Percentiles rank a stretch among this genome's conserved stretches.
phyloP scores from a whole-genome alignment of 192 early-diverging fungal genomes.

The Coemansia sp. region DNA sequence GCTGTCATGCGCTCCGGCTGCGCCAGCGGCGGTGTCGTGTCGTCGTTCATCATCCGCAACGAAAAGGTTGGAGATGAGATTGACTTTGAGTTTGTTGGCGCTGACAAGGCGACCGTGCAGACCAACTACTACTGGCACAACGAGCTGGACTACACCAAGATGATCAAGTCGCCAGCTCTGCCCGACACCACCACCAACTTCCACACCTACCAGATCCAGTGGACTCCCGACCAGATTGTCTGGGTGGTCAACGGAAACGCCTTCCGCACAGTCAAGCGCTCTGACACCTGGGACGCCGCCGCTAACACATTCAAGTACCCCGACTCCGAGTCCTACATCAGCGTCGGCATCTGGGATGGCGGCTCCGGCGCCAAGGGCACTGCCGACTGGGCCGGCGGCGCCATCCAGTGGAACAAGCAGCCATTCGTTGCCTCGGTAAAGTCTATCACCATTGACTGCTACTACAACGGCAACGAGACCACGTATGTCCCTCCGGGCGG shows the following conservation, averaged over 20 bases:
- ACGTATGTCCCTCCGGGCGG: conserved; percentile 44
- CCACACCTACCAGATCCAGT: conserved; percentile 57
- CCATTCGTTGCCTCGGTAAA: conserved; percentile 54
- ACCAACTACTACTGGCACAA: conserved; percentile 59
- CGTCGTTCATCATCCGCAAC: conserved; percentile 59
- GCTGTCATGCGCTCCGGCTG: conserved; percentile 56
- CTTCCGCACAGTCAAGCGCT: conserved; percentile 49
- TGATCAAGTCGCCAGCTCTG: conserved; percentile 26
- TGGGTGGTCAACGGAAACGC: conserved; percentile 42
- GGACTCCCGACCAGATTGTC: conserved; percentile 48
- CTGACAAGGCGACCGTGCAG: conserved; percentile 52
- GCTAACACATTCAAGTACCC: conserved; percentile 51
- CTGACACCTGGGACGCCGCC: conserved; percentile 46
- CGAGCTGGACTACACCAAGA: conserved; percentile 55
- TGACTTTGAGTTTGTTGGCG: conserved; percentile 62
- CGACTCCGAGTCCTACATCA: conserved; percentile 40
- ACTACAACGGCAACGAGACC: conserved; percentile 52
- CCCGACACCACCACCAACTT: conserved; percentile 53
- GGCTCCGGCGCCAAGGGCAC: conserved; percentile 55
- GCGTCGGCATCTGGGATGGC: conserved; percentile 64
- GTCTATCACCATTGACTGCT: conserved; percentile 55
- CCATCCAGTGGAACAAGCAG: conserved; percentile 54
- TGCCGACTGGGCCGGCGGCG: conserved; percentile 57
- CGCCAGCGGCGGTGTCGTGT: conserved; percentile 53
- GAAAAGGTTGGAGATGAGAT: conserved; percentile 57